Conservation (phyloP, 805 yeast species). For the Pichia paraexigua region DNA sequence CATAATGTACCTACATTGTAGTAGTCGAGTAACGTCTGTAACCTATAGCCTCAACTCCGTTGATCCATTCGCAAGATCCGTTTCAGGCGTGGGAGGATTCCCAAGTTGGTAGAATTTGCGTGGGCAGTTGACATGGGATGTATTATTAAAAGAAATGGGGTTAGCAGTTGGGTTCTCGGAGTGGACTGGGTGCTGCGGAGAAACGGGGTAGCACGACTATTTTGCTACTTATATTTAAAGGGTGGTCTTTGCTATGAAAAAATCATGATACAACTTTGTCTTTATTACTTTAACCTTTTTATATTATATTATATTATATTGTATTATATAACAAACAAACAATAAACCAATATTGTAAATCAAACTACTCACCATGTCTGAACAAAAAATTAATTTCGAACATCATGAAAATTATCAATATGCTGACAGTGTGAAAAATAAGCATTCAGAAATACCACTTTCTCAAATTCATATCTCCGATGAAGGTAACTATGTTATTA, state of each 20-base stretch:
- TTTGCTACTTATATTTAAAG: background rate
- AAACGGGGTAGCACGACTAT: background rate
- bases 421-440: no score
- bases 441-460: background rate
- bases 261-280: background rate
- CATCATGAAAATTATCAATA: background rate
- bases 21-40: no score
- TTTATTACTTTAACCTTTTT: no score
- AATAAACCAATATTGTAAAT: no score
- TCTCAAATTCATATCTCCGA: background rate
- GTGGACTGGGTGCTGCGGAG: background rate
- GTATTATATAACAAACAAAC: no score
- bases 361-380: background rate
- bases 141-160: background rate
- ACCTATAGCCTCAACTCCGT: background rate
- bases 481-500: constrained; percentile 57
- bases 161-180: background rate
- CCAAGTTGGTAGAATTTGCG: background rate
- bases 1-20: no score
- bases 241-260: background rate
- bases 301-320: no score
- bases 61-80: background rate
- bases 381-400: background rate
- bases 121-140: background rate
- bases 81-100: background rate